phyloP scores from a whole-genome alignment of 164 flowering plant species.

The Amborella trichopoda region DNA sequence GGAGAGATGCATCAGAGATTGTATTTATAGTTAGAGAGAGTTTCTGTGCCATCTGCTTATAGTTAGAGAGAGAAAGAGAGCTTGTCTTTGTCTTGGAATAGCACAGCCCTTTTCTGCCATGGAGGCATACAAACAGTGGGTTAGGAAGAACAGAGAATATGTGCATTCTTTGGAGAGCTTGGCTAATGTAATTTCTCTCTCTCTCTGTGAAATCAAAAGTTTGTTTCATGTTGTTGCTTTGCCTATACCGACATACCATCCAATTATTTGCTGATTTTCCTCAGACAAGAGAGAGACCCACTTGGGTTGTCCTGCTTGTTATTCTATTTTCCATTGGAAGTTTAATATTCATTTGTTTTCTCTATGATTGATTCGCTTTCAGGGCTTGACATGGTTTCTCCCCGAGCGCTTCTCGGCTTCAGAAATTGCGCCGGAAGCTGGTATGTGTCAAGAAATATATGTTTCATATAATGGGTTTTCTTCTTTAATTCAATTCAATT shows the following conservation, averaged over 20 bases:
- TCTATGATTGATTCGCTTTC: slow-evolving; percentile 11
- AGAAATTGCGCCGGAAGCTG: slow-evolving; percentile 99
- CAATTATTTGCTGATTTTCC: too few species aligned
- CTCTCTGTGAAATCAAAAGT: neutral
- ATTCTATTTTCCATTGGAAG: slow-evolving; percentile 2
- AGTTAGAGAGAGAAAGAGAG: too few species aligned
- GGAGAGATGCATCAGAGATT: too few species aligned
- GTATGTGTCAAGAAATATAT: too few species aligned
- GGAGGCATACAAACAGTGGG: slow-evolving; percentile 92
- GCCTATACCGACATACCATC: neutral
- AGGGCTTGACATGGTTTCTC: slow-evolving; percentile 97
- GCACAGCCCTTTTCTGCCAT: too few species aligned
- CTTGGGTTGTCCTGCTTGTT: neutral
- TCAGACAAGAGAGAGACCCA: neutral
- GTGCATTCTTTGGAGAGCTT: slow-evolving; percentile 86
- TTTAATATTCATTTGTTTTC: too few species aligned
- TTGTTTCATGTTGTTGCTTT: neutral
- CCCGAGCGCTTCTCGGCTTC: slow-evolving; percentile 87
- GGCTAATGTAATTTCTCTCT: slow-evolving; percentile 60
- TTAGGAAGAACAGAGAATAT: slow-evolving; percentile 68
- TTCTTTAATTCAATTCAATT: too few species aligned
- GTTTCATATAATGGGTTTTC: too few species aligned
- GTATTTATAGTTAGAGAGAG: too few species aligned
- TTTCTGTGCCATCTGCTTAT: too few species aligned
- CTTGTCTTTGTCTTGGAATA: too few species aligned